phyloP scores from a whole-genome alignment of 352 stramenopile genomes.

The Phytophthora europaea region DNA sequence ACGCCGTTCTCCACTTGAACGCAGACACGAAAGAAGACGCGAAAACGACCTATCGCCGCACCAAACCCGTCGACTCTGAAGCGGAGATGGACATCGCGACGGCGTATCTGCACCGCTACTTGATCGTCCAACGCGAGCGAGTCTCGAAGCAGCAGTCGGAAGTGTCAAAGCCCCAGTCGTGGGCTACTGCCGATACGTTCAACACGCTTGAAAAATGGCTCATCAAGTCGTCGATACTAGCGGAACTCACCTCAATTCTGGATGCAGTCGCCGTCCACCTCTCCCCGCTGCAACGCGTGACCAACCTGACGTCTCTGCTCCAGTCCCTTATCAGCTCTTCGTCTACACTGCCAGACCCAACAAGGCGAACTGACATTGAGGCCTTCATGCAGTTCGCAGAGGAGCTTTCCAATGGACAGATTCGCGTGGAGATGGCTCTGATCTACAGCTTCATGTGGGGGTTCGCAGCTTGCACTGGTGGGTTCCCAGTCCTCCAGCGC shows the following conservation, averaged over 20 bases:
- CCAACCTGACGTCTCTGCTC: slow-evolving; percentile 55
- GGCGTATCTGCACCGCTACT: slow-evolving; percentile 35
- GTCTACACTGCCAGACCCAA: slow-evolving; percentile 3
- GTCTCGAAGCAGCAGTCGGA: background rate
- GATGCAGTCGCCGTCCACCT: slow-evolving; percentile 25
- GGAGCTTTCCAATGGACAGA: slow-evolving; percentile 3
- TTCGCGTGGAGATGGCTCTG: slow-evolving; percentile 63
- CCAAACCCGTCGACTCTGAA: background rate
- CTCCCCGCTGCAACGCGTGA: slow-evolving; percentile 51
- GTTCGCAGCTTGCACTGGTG: slow-evolving; percentile 41
- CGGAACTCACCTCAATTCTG: slow-evolving; percentile 22
- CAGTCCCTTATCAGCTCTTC: slow-evolving; percentile 51
- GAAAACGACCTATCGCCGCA: background rate
- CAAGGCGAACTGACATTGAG: background rate
- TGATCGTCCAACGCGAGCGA: slow-evolving; percentile 24
- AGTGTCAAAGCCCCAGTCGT: background rate
- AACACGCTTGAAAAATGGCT: slow-evolving; percentile 31
- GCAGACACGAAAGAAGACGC: background rate
- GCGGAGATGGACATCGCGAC: slow-evolving; percentile 19
- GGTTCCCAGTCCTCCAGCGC: slow-evolving; percentile 23
- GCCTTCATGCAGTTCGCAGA: slow-evolving; percentile 5
- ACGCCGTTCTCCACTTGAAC: slow-evolving; percentile 38
- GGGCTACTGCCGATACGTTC: slow-evolving; percentile 18
- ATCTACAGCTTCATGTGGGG: slow-evolving; percentile 69
- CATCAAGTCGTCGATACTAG: slow-evolving; percentile 15